A percentile compares a stretch with the other conserved stretches of the same genome.
These are phyloP conservation scores for Nicotiana undulata DNA, from an alignment of 257 asterid species.

Conservation along the genomic window DNA sequence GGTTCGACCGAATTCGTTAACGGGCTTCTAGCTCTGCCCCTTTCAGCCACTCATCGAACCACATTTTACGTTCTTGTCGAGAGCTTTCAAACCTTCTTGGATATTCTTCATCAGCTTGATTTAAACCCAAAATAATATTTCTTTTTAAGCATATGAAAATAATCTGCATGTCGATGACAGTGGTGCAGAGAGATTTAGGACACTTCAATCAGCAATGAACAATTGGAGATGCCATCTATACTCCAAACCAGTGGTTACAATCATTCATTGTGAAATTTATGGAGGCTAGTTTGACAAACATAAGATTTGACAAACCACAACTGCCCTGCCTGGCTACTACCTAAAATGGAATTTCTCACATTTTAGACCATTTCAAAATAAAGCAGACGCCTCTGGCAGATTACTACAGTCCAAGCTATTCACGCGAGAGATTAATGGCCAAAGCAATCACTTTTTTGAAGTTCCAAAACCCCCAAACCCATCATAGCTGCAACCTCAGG, in stretches of 20 bases:
- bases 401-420: constrained; percentile 1
- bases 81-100: background rate
- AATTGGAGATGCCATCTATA: background rate
- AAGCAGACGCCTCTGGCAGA: background rate
- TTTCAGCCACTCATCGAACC: too few relatives aligned
- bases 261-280: background rate
- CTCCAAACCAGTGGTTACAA: background rate
- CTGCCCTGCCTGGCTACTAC: background rate
- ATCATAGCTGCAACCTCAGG: constrained; percentile 91
- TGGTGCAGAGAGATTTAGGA: background rate
- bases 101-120: background rate
- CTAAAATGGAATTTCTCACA: background rate
- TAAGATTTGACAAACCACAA: background rate
- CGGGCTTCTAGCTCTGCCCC: too few relatives aligned
- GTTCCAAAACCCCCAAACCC: constrained; percentile 98
- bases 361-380: background rate
- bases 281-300: background rate
- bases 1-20: too few relatives aligned
- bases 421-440: background rate
- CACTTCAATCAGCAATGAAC: background rate
- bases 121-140: background rate
- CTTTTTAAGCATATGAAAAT: background rate
- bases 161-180: background rate
- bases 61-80: background rate
- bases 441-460: constrained; percentile 52